Evolutionary conservation across 2,329 filamentous ascomycete genomes (phyloP).

Genomic region (Talaromyces albobiverticillius): DNA sequence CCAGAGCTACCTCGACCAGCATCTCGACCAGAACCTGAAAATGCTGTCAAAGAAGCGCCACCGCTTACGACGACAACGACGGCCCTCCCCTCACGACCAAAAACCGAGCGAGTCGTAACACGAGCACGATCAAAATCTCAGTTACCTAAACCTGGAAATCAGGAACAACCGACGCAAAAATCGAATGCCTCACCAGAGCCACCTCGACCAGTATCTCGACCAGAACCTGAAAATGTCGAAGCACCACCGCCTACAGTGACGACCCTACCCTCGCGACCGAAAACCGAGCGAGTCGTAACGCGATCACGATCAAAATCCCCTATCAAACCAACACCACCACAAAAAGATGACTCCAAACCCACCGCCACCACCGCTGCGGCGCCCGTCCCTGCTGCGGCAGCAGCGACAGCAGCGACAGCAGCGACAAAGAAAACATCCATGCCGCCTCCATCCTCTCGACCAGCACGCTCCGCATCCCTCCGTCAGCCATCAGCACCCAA

Average conservation of each 20-base stretch:
- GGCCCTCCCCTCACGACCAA: neutral
- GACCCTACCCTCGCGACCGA: neutral
- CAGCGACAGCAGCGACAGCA: too few relatives aligned
- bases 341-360: slow-evolving; percentile 4
- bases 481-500: slow-evolving; percentile 29
- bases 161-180: neutral
- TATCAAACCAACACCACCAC: slow-evolving; percentile 5
- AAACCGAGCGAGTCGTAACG: neutral
- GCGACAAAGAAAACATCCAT: slow-evolving; percentile 34
- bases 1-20: too few relatives aligned
- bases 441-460: slow-evolving; percentile 30
- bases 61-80: neutral
- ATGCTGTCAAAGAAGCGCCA: neutral
- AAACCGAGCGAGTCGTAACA: neutral
- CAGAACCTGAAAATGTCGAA: neutral
- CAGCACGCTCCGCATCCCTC: slow-evolving; percentile 35
- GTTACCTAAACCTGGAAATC: neutral
- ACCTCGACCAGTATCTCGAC: neutral
- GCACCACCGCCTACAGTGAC: neutral
- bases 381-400: too few relatives aligned
- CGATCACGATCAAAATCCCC: slow-evolving; percentile 3
- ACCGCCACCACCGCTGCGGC: slow-evolving; percentile 14
- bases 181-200: neutral
- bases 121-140: slow-evolving; percentile 1
- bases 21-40: neutral